A percentile compares a stretch with the other conserved stretches of the same genome.
Evolutionary conservation across 768 basidiomycete species (phyloP).

Genomic region (Hygrocybe coccinea): DNA sequence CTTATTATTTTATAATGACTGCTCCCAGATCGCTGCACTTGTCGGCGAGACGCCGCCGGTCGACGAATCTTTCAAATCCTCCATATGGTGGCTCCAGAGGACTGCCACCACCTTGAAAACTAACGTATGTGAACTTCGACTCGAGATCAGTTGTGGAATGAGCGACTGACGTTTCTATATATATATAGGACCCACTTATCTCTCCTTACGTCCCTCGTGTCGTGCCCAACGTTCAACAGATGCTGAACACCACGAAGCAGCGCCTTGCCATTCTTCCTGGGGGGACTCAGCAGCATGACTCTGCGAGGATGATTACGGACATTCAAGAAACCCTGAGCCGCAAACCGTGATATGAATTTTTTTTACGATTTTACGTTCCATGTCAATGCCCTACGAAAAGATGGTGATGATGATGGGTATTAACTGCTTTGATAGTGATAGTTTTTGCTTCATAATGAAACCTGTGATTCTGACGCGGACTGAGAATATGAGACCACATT

Average conservation of each 20-base stretch:
- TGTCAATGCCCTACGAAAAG: no score
- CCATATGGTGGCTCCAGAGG: conserved; percentile 85
- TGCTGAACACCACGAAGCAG: conserved; percentile 74
- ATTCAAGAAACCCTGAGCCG: conserved; percentile 67
- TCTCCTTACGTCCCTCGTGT: conserved; percentile 79
- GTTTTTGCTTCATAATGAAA: background rate
- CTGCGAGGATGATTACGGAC: conserved; percentile 64
- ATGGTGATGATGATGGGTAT: background rate
- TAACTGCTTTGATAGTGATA: background rate
- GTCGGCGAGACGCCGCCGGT: conserved; percentile 71
- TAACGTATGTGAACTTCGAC: background rate
- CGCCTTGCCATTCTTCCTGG: conserved; percentile 74
- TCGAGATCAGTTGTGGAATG: background rate
- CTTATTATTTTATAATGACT: conserved; percentile 1
- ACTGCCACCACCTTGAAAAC: conserved; percentile 35
- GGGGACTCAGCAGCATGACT: conserved; percentile 60
- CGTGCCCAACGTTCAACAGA: conserved; percentile 71
- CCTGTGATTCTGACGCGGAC: background rate
- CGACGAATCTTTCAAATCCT: conserved; percentile 77
- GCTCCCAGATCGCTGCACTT: conserved; percentile 59
- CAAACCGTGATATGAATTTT: conserved; percentile 25
- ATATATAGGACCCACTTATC: conserved; percentile 66
- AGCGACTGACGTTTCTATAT: conserved; percentile 9
- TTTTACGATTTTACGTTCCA: background rate
- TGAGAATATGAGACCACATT: no score